Conservation (phyloP, 129 eudicot species). For the Ambrosia artemisiifolia region DNA sequence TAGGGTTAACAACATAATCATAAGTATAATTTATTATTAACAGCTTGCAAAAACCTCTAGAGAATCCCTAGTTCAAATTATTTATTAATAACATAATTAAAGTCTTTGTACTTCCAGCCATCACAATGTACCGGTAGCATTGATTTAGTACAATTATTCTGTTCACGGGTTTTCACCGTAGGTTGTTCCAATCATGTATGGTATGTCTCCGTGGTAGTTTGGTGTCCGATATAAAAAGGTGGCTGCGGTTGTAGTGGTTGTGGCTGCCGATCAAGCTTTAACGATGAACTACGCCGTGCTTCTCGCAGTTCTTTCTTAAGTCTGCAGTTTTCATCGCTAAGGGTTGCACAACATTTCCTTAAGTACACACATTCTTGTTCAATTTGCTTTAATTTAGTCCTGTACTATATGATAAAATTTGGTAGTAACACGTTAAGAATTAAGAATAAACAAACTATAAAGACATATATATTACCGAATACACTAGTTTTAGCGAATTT, state of each 20-base stretch:
- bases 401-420: slow-evolving; percentile 16
- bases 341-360: slow-evolving; percentile 54
- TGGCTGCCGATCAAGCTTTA: slow-evolving; percentile 29
- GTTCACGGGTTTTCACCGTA: neutral
- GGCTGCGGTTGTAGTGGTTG: neutral
- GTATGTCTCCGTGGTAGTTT: slow-evolving; percentile 16
- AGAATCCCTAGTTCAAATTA: slow-evolving; percentile 1
- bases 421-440: neutral
- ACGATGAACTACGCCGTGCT: slow-evolving; percentile 27
- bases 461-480: too few species aligned
- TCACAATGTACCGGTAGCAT: neutral
- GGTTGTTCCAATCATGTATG: slow-evolving; percentile 19
- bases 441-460: neutral
- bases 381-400: slow-evolving; percentile 78
- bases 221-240: slow-evolving; percentile 29
- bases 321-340: slow-evolving; percentile 52
- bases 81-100: neutral
- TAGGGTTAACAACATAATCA: neutral
- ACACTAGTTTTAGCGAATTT: too few species aligned
- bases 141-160: neutral
- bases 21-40: neutral
- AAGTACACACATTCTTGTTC: slow-evolving; percentile 52
- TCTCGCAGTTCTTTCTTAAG: slow-evolving; percentile 60
- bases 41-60: slow-evolving; percentile 1
- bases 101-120: neutral